Evolutionary conservation across 2,329 filamentous ascomycete genomes (phyloP).

Genomic region (Lasiodiplodia sp.): DNA sequence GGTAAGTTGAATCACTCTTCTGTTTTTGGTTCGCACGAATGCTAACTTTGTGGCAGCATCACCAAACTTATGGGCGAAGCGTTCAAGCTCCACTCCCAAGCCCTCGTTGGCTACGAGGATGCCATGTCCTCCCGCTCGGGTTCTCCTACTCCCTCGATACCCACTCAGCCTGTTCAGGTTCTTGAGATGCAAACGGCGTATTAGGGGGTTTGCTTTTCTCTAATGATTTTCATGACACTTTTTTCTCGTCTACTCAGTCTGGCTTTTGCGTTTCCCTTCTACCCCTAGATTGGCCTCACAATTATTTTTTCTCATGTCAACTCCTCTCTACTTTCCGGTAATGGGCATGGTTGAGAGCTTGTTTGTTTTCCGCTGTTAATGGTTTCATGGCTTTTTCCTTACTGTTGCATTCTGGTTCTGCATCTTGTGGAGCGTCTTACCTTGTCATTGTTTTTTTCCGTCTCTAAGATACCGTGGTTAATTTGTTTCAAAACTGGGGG

Average conservation of each 20-base stretch:
- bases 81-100: slow-evolving; percentile 95
- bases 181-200: slow-evolving; percentile 55
- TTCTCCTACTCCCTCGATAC: slow-evolving; percentile 51
- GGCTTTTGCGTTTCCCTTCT: slow-evolving; percentile 12
- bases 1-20: slow-evolving; percentile 70
- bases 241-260: slow-evolving; percentile 9
- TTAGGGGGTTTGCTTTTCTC: slow-evolving; percentile 35
- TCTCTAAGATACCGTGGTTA: slow-evolving; percentile 29
- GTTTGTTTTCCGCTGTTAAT: slow-evolving; percentile 23
- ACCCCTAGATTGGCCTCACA: slow-evolving; percentile 28
- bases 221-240: slow-evolving; percentile 31
- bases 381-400: slow-evolving; percentile 22
- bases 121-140: slow-evolving; percentile 62
- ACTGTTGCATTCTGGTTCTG: slow-evolving; percentile 29
- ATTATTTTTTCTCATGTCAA: slow-evolving; percentile 24
- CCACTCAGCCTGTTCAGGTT: slow-evolving; percentile 49
- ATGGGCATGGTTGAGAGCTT: slow-evolving; percentile 27
- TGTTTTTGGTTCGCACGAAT: slow-evolving; percentile 9
- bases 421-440: slow-evolving; percentile 28
- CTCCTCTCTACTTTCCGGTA: slow-evolving; percentile 31
- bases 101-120: slow-evolving; percentile 92
- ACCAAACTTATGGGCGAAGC: slow-evolving; percentile 97
- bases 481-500: slow-evolving; percentile 30
- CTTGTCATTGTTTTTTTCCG: slow-evolving; percentile 8
- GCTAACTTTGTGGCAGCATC: slow-evolving; percentile 69